Conservation (phyloP, 345 rosid genomes). For the Trapa incisa region DNA sequence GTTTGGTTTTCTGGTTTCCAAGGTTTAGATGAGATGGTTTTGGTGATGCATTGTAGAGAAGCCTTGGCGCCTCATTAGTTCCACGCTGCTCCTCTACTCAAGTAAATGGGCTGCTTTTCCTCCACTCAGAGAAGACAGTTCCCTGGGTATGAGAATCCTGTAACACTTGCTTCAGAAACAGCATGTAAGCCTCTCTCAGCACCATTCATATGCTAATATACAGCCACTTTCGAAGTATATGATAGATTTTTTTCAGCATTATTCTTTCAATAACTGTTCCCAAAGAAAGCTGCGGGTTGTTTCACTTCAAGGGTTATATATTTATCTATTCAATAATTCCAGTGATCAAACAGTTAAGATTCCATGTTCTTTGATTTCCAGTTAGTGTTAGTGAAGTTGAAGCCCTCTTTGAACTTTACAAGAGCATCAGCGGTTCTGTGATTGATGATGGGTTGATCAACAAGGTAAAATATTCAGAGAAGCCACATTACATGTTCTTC, state of each 20-base stretch:
- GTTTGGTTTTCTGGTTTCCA: constrained; percentile 4
- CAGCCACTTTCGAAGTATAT: neutral
- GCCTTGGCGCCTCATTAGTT: constrained; percentile 17
- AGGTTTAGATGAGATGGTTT: constrained; percentile 14
- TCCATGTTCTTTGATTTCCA: constrained; percentile 23
- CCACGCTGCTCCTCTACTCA: constrained; percentile 8
- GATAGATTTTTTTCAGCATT: no score
- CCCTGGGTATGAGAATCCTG: constrained; percentile 85
- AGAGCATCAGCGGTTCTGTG: constrained; percentile 94
- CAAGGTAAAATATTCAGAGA: constrained; percentile 42
- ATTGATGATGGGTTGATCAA: constrained; percentile 91
- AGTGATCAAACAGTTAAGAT: neutral
- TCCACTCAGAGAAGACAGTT: constrained; percentile 55
- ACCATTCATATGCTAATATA: no score
- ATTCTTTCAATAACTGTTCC: neutral
- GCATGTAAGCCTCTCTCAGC: constrained; percentile 40
- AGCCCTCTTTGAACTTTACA: constrained; percentile 89
- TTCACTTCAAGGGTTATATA: neutral
- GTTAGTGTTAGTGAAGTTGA: constrained; percentile 99
- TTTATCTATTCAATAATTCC: neutral
- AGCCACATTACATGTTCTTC: no score
- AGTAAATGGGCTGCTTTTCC: constrained; percentile 92
- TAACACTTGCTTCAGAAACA: constrained; percentile 77
- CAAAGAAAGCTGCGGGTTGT: no score
- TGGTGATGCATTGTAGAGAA: constrained; percentile 14